Base-by-base conservation (phyloP, 139 green algal species). In the Ettlia oleoabundans region DNA sequence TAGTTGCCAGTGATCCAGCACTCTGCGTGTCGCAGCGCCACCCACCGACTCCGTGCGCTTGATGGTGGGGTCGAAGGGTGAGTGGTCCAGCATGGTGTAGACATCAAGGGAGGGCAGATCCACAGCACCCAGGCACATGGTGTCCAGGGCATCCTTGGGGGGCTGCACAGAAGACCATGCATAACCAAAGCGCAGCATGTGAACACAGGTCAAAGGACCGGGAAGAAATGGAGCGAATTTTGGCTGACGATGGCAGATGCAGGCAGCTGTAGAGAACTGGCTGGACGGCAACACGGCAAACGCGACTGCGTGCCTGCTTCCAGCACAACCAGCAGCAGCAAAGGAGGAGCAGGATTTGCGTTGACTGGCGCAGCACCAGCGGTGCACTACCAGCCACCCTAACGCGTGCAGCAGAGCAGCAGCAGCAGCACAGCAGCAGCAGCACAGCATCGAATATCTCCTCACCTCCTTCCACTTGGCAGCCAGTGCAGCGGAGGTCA, bases 11-110 rank as follows among this genome's bases (percentile, higher is more conserved):
- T 40, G 32, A 18, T 22, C 2, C 2, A 43, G 64, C 64, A 43
- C 7, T 4, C 64, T 26, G 6, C 41, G 24, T n/a, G n/a, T n/a
- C n/a, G n/a, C n/a, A n/a, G n/a, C n/a, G 38, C 40, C n/a, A 15
- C 58, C 70, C 71, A 68, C 40, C 53, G 91, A 87, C 86, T 96
- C 92, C 30, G 95, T 98, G 62, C 93, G 88, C 92, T 98, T 98
- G 69, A 93, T 84, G 52, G 85, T 92, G 70, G 95, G 95, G 88
- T 98, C 94, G 72, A 98, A 98, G 30, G 95, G 95, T 85, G 92
- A 78, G 88, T 94, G 96, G 83, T 98, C 91, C 6, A 95, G 4
- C 78, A 86, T 80, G 9, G 51, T 80, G 75, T 89, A 86, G 2
- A 33, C 55, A 24, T 89, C 86, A 65, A 94, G 85, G 52, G 69